Base-by-base conservation (phyloP, 768 basidiomycete genomes). In the Mycena rosella region DNA sequence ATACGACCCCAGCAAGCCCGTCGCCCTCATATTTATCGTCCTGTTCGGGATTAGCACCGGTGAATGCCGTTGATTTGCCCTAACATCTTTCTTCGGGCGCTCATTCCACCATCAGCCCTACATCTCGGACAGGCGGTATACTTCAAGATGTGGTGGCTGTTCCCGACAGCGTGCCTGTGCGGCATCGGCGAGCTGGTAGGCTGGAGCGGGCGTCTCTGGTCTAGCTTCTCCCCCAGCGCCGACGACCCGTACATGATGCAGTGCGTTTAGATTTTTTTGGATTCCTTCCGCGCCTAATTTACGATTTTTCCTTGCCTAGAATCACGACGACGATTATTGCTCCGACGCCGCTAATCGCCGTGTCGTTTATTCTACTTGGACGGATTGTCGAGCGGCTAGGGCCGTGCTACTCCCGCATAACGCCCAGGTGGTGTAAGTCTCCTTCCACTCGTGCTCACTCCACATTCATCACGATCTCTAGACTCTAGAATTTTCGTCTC, bases 301-400 rank as follows among this genome's bases (percentile, higher is more conserved):
- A 8, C 17, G 5, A 6, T 15, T 40, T 13, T 82, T 1, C 40
- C 78, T 0, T 88, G 90, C 72, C 4, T 13, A 34, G 85, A 62
- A 83, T 83, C 5, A 76, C 79, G 5, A 74, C 78, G 3, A 86
- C 85, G 0, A 85, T 89, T 52, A 65, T 88, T 17, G 86, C 82
- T 1, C 89, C 89, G 1, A 89, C 88, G 0, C 87, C 87, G 1
- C 78, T 89, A 13, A 75, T 89, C 7, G 89, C 88, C 0, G 88
- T 81, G 6, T 85, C 83, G 62, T 90, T 89, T 69, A 75, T 88
- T 29, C 82, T 88, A 24, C 79, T 88, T 36, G 84, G 83, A 1
- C 74, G 76, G 7, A 79, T 89, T 54, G 83, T 88, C 18, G 47
- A 66, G 3, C 72, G 70, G 0, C 70, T 89, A 1, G 88, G 88